Base-by-base conservation (phyloP, 371 early-diverging fungal species). In the Mucor piriformis region DNA sequence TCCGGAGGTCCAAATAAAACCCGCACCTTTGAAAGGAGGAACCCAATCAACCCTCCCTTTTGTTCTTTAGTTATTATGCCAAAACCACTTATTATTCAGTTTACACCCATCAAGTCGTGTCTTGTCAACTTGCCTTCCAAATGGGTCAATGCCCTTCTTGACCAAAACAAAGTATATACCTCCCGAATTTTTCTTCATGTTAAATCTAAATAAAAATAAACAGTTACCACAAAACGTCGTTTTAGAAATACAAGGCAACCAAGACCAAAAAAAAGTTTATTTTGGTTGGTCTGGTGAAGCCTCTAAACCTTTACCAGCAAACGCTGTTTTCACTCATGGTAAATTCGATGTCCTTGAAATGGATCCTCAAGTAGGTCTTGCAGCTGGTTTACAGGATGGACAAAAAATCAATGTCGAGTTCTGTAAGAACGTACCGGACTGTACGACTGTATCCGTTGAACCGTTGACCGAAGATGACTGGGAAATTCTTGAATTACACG, bases 401-500 rank as follows among this genome's bases (percentile, higher is more conserved):
- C 89, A 89, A 69, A 81, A 80, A 81, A 85, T 90, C 46, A 69
- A 73, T 42, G 83, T 88, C 11, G 86, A 82, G 34, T 85, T 91
- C 66, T 75, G 82, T 46, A 78, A 80, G 54, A 76, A 83, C 54
- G 77, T 83, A 6, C 79, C 83, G 21, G 75, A 76, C 20, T 89
- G 88, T 7, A 58, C 73, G 7, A 79, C 87, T 5, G 89, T 94
- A 1, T 72, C 87, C 59, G 92, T 93, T 2, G 92, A 90, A 42
- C 95, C 95, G 3, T 66, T 81, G 54, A 82, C 90, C 0, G 84
- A 81, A 47, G 93, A 93, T 50, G 95, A 95, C 66, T 95, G 93
- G 93, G 93, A 95, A 63, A 90, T 93, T 37, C 50, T 95, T 69
- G 92, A 92, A 79, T 63, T 91, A 16, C 86, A 93, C 66, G 91